Base-by-base conservation (phyloP, 768 basidiomycete species). In the Amanita thiersii region DNA sequence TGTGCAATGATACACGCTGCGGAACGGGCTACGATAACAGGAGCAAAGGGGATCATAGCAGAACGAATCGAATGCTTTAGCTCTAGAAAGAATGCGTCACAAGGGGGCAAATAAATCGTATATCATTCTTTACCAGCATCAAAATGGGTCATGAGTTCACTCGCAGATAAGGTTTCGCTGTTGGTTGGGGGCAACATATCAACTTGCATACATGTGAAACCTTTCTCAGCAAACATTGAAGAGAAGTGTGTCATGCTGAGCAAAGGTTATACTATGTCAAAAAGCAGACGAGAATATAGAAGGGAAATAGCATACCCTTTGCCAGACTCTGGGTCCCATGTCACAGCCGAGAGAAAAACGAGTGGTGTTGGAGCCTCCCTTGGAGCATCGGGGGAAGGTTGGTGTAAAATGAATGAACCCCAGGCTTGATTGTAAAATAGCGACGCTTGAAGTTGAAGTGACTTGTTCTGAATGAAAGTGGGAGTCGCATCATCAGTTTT, bases 1-100 rank as follows among this genome's bases (percentile, higher is more conserved):
- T 86, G 78, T 5, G 77, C 71, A 40, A 86, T 68, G 25, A 83
- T 61, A 41, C 77, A 68, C 7, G 67, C 64, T 3, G 62, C 49
- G 4, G 65, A 64, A 18, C 68, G 66, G 2, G 77, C 70, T 46
- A 79, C 60, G 26, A 81, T 61, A 21, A 81, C 66, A 1, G 79
- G 79, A 0, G 78, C 72, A 46, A 79, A 79, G 6, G 76, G 69
- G 28, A 69, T 66, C 3, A 54, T 58, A 11, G 69, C 59, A 5
- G 65, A 53, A 14, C 64, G 63, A 37, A 79, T 58, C 24, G 68
- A 61, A 15, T 58, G 58, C 32, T 57, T 56, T 24, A 78, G 54
- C 41, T 68, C 75, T 75, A 47, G 17, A 32, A 30, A 32, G 42
- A 26, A 20, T n/a, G 24, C 31, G 3, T 11, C 19, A 21, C 30